Percentiles rank a stretch among this genome's conserved stretches.
phyloP scores from a whole-genome alignment of 768 basidiomycete genomes.

The Vararia minispora region DNA sequence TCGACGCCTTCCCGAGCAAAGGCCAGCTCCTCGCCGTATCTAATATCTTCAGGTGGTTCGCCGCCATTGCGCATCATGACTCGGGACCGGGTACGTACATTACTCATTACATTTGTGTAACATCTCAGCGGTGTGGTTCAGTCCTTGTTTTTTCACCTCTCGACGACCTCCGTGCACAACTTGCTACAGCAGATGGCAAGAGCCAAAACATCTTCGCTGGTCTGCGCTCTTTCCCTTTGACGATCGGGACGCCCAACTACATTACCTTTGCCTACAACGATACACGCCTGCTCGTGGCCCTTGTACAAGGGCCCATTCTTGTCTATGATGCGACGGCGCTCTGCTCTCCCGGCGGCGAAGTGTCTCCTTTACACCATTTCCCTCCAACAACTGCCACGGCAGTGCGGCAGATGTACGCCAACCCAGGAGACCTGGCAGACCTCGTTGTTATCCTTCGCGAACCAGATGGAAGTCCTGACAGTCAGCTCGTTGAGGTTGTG shows the following conservation, averaged over 20 bases:
- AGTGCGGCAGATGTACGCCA: constrained; percentile 46
- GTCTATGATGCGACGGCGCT: constrained; percentile 47
- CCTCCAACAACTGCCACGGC: constrained; percentile 30
- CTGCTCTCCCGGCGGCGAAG: constrained; percentile 32
- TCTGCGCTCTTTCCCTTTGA: constrained; percentile 36
- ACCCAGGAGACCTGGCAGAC: constrained; percentile 52
- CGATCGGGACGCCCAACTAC: constrained; percentile 36
- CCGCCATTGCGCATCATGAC: constrained; percentile 36
- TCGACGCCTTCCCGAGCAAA: constrained; percentile 28
- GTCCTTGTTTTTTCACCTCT: constrained; percentile 55
- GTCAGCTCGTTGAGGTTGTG: constrained; percentile 43
- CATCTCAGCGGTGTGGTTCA: constrained; percentile 17
- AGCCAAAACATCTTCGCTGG: constrained; percentile 35
- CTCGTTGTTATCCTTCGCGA: constrained; percentile 49
- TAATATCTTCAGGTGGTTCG: constrained; percentile 60
- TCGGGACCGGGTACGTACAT: constrained; percentile 19
- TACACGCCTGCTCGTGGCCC: constrained; percentile 46
- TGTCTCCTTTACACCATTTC: constrained; percentile 39
- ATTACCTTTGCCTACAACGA: constrained; percentile 50
- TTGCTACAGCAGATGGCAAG: constrained; percentile 30
- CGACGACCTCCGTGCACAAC: constrained; percentile 43
- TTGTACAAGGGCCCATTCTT: constrained; percentile 45
- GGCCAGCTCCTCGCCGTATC: constrained; percentile 48
- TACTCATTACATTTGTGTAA: constrained; percentile 1
- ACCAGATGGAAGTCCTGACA: constrained; percentile 19